Conservation (phyloP, 176 grass and related monocot genomes). For the Puya raimondii region DNA sequence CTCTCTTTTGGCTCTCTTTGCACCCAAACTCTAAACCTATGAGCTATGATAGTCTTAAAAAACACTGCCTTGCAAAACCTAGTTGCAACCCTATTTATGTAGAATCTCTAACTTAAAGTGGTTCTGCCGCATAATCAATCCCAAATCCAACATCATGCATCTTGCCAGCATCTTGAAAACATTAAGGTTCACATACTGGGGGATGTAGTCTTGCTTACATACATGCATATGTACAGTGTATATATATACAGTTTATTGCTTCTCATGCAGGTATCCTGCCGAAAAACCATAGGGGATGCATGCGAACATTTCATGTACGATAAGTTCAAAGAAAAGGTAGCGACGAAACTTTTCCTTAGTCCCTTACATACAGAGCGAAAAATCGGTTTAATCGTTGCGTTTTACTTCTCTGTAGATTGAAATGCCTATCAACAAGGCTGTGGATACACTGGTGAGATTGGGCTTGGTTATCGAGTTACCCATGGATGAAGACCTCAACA, state of each 20-base stretch:
- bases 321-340: constrained; percentile 71
- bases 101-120: too few species aligned
- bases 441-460: constrained; percentile 63
- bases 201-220: too few species aligned
- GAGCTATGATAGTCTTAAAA: too few species aligned
- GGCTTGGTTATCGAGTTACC: constrained; percentile 55
- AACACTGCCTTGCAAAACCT: too few species aligned
- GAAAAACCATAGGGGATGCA: constrained; percentile 42
- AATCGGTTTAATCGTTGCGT: not conserved
- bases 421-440: constrained; percentile 85
- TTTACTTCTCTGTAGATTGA: constrained; percentile 53
- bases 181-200: too few species aligned
- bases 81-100: too few species aligned
- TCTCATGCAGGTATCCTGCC: constrained; percentile 41
- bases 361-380: not conserved
- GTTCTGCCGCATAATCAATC: too few species aligned
- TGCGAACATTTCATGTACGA: constrained; percentile 73
- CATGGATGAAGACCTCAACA: constrained; percentile 13
- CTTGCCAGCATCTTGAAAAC: too few species aligned
- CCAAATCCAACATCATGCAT: too few species aligned
- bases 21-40: too few species aligned
- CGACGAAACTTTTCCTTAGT: not conserved
- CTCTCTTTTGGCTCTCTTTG: too few species aligned
- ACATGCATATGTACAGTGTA: too few species aligned
- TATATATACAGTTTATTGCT: constrained; percentile 1